Base-by-base conservation (phyloP, 345 rosid species). In the Acer negundo region DNA sequence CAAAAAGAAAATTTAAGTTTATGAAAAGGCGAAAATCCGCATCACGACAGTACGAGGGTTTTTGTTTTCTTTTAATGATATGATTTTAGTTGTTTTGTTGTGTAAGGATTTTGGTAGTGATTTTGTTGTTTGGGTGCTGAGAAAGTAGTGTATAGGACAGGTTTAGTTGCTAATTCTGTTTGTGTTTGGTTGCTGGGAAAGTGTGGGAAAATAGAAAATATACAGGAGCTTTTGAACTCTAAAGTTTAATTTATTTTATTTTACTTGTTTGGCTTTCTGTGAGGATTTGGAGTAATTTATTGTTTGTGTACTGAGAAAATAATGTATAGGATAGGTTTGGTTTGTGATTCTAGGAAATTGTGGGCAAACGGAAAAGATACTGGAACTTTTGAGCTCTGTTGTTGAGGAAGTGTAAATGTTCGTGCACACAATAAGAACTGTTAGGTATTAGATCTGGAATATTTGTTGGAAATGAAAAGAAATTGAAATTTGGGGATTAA, bases 111-210 rank as follows among this genome's bases (percentile, higher is more conserved):
- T 59, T 17, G 26, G 20, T 17, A 31, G 53, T 26, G 19, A 24
- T 44, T 26, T 56, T 24, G 5, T 35, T 47, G 10, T 62, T 40
- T 62, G 42, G 49, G 17, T 67, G 44, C 49, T 47, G 44, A 24
- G 47, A 74, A 69, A 73, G 53, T 72, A 13, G 26, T 47, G 72
- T 20, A 40, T 19, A 17, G 70, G 15, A n/a, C 49, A 15, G 62
- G 47, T 47, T 17, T 42, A 17, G 70, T 19, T 38, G 40, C 15
- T 26, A 12, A 46, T 4, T n/a, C 51, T 10, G 72, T 6, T 44
- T 20, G 19, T 35, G 19, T 3, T 69, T 28, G 13, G 49, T 28
- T 24, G 6, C 78, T 77, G 73, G 3, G 70, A 31, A 62, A 64
- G 13, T 69, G 55, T 46, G 69, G 13, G 49, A 46, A 44, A 46